phyloP scores from a whole-genome alignment of 2,329 filamentous ascomycete genomes.

The Cladobotryum protrusum region DNA sequence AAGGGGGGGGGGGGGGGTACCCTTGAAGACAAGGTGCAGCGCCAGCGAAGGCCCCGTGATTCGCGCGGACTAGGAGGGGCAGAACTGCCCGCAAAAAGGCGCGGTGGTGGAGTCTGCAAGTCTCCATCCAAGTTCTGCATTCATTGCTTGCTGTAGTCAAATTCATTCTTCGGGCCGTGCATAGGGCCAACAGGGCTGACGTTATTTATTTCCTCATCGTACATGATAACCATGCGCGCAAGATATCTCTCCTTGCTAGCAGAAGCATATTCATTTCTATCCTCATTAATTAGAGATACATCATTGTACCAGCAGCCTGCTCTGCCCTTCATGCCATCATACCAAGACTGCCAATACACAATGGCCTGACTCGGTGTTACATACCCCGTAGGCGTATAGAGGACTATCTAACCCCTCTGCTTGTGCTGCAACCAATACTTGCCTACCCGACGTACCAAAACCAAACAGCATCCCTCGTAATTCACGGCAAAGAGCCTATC shows the following conservation, averaged over 20 bases:
- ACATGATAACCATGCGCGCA: too few relatives aligned
- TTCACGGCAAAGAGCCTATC: not conserved
- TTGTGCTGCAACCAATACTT: slow-evolving; percentile 29
- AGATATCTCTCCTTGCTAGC: too few relatives aligned
- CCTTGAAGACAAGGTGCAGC: slow-evolving; percentile 10
- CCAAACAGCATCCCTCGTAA: slow-evolving; percentile 11
- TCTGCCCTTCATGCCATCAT: slow-evolving; percentile 14
- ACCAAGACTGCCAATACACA: slow-evolving; percentile 19
- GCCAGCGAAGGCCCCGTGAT: slow-evolving; percentile 10
- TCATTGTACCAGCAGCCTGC: not conserved
- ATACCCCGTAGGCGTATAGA: slow-evolving; percentile 27
- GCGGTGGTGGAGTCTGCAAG: slow-evolving; percentile 1
- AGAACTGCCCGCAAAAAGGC: slow-evolving; percentile 8
- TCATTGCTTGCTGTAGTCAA: too few relatives aligned
- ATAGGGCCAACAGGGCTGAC: too few relatives aligned
- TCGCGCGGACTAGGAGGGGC: slow-evolving; percentile 13
- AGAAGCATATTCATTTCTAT: too few relatives aligned
- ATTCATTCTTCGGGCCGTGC: too few relatives aligned
- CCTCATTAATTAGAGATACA: not conserved
- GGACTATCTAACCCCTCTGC: slow-evolving; percentile 47
- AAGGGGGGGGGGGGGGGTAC: slow-evolving; percentile 10
- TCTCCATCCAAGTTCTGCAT: too few relatives aligned
- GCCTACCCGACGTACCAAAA: slow-evolving; percentile 18
- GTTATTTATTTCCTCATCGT: too few relatives aligned
- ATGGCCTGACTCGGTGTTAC: slow-evolving; percentile 1